phyloP scores from a whole-genome alignment of 768 basidiomycete genomes.

The Agrocybe praecox region DNA sequence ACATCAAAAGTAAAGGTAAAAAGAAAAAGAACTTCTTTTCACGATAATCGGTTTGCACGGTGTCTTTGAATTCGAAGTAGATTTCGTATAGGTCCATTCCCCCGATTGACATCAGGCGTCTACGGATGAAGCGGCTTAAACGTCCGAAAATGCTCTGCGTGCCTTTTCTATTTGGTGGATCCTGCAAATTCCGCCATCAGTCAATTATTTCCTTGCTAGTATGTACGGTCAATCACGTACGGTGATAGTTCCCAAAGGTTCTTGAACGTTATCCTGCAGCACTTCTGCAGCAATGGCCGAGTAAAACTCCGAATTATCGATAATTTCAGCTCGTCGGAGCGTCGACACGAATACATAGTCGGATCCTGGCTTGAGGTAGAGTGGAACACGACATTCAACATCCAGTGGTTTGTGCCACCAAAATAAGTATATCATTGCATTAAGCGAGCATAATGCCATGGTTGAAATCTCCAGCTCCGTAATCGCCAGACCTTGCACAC shows the following conservation, averaged over 20 bases:
- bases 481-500: conserved; percentile 20
- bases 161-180: too few species aligned
- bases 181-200: too few species aligned
- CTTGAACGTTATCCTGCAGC: neutral
- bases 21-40: too few species aligned
- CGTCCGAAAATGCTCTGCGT: too few species aligned
- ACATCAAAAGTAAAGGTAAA: too few species aligned
- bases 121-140: too few species aligned
- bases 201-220: neutral
- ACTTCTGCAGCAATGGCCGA: neutral
- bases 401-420: conserved; percentile 38
- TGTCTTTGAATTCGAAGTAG: too few species aligned
- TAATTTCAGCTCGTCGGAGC: neutral
- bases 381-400: neutral
- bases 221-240: neutral
- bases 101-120: too few species aligned
- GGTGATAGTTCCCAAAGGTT: neutral
- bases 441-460: conserved; percentile 29
- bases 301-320: neutral
- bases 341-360: neutral
- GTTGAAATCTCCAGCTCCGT: conserved; percentile 35
- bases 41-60: too few species aligned
- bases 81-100: too few species aligned
- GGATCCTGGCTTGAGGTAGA: neutral
- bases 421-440: conserved; percentile 25